phyloP scores from a whole-genome alignment of 305 asterid genomes.

The Plantago rigida region DNA sequence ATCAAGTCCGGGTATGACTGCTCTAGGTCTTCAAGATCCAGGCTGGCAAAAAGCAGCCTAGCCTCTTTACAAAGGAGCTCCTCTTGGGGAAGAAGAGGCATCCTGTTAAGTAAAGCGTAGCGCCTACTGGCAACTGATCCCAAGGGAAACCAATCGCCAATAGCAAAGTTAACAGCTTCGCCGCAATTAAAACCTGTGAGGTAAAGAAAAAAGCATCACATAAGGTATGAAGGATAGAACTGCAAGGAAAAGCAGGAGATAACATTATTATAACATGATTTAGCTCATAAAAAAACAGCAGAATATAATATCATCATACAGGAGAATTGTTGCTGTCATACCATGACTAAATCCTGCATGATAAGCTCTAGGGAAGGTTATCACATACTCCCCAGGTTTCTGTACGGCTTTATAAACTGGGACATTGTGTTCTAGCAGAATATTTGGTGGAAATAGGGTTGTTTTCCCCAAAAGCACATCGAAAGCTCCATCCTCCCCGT shows the following conservation, averaged over 20 bases:
- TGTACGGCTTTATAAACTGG: constrained; percentile 92
- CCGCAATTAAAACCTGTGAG: constrained; percentile 85
- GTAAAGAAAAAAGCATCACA: constrained; percentile 6
- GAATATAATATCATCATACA: constrained; percentile 6
- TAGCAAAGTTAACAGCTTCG: constrained; percentile 96
- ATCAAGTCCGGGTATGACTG: constrained; percentile 40
- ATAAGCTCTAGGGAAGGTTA: constrained; percentile 92
- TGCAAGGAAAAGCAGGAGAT: constrained; percentile 1
- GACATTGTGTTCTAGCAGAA: constrained; percentile 62
- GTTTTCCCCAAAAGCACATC: constrained; percentile 91
- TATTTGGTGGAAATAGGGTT: constrained; percentile 83
- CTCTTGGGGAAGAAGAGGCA: constrained; percentile 86
- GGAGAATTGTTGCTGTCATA: constrained; percentile 28
- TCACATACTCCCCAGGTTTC: constrained; percentile 84
- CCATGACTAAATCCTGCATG: constrained; percentile 99
- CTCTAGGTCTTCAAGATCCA: constrained; percentile 41
- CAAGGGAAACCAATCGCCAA: constrained; percentile 87
- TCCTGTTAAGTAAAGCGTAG: constrained; percentile 70
- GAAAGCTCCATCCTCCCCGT: constrained; percentile 91
- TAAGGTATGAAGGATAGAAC: constrained; percentile 5
- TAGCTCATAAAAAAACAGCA: constrained; percentile 4
- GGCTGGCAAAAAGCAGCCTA: constrained; percentile 40
- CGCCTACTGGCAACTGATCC: constrained; percentile 85
- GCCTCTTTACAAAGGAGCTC: constrained; percentile 97
- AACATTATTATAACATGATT: background rate